Evolutionary conservation across 495 filamentous ascomycete genomes (phyloP).

Genomic region (Aspergillus mulundensis): DNA sequence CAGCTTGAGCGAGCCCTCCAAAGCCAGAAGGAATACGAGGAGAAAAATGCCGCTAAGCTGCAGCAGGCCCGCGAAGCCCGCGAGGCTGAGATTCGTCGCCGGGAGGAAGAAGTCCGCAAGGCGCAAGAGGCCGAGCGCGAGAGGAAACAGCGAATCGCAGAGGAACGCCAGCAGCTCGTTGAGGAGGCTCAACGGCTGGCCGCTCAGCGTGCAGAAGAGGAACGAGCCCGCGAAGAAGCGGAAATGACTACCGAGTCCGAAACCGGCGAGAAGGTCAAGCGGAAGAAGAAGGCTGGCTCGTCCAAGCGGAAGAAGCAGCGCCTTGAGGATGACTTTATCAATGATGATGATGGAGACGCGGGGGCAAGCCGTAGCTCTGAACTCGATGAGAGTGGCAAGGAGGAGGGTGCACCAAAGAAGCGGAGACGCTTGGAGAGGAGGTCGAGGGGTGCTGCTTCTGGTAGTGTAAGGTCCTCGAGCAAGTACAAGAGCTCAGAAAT

Average conservation of each 20-base stretch:
- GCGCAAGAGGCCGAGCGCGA: constrained; percentile 64
- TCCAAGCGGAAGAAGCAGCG: constrained; percentile 70
- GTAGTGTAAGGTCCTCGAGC: constrained; percentile 40
- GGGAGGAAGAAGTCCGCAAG: constrained; percentile 67
- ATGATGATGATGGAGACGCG: constrained; percentile 15
- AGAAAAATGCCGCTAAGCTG: constrained; percentile 82
- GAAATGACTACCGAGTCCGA: constrained; percentile 72
- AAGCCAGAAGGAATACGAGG: constrained; percentile 85
- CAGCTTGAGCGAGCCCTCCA: constrained; percentile 83
- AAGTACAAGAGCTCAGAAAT: constrained; percentile 82
- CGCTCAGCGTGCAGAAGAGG: constrained; percentile 66
- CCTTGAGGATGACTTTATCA: constrained; percentile 26
- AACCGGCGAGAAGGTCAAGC: constrained; percentile 71
- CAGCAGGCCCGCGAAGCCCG: constrained; percentile 68
- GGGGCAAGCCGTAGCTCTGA: constrained; percentile 13
- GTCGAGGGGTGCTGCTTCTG: constrained; percentile 36
- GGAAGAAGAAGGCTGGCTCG: constrained; percentile 51
- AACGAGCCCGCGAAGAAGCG: constrained; percentile 60
- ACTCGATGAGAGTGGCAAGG: constrained; percentile 26
- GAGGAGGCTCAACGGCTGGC: constrained; percentile 71
- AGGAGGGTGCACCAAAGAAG: constrained; percentile 45
- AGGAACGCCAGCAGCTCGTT: constrained; percentile 73
- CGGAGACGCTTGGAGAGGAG: constrained; percentile 49
- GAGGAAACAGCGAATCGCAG: constrained; percentile 69
- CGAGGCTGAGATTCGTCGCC: constrained; percentile 67